These are phyloP conservation scores for Hemisphaericaspora nanyangensis DNA, from an alignment of 805 yeast genomes.

Conservation along the genomic window DNA sequence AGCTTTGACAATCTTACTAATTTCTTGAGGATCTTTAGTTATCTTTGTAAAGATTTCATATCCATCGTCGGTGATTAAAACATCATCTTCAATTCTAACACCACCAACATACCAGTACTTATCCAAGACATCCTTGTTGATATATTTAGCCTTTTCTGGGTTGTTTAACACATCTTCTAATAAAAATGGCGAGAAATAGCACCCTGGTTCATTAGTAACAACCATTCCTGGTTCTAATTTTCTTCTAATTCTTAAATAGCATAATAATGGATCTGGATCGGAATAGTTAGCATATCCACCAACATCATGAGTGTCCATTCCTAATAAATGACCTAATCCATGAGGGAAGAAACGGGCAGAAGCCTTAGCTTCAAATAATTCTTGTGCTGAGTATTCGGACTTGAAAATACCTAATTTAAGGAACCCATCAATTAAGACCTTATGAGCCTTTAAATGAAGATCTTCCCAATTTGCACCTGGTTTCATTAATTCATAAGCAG, in stretches of 20 bases:
- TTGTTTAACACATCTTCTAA: slow-evolving; percentile 57
- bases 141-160: slow-evolving; percentile 49
- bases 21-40: slow-evolving; percentile 83
- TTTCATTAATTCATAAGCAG: slow-evolving; percentile 64
- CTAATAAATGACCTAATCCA: slow-evolving; percentile 90
- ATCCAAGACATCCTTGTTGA: slow-evolving; percentile 62
- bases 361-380: slow-evolving; percentile 65
- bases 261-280: slow-evolving; percentile 74
- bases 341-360: slow-evolving; percentile 89
- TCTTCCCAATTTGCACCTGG: slow-evolving; percentile 89
- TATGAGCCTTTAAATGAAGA: slow-evolving; percentile 76
- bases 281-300: slow-evolving; percentile 85
- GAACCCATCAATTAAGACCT: slow-evolving; percentile 67
- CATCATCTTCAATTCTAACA: slow-evolving; percentile 92
- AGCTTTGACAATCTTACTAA: slow-evolving; percentile 66
- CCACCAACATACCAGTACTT: slow-evolving; percentile 92
- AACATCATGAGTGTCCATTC: slow-evolving; percentile 95
- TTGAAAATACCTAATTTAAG: slow-evolving; percentile 73
- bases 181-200: slow-evolving; percentile 82
- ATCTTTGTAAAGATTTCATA: slow-evolving; percentile 77
- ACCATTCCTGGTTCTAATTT: slow-evolving; percentile 72
- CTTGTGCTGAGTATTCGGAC: slow-evolving; percentile 49
- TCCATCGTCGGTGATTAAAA: slow-evolving; percentile 73
- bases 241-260: slow-evolving; percentile 79
- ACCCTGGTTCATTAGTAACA: slow-evolving; percentile 93